Conservation (phyloP, 805 yeast species). For the Helenozyma baotianmanensis region DNA sequence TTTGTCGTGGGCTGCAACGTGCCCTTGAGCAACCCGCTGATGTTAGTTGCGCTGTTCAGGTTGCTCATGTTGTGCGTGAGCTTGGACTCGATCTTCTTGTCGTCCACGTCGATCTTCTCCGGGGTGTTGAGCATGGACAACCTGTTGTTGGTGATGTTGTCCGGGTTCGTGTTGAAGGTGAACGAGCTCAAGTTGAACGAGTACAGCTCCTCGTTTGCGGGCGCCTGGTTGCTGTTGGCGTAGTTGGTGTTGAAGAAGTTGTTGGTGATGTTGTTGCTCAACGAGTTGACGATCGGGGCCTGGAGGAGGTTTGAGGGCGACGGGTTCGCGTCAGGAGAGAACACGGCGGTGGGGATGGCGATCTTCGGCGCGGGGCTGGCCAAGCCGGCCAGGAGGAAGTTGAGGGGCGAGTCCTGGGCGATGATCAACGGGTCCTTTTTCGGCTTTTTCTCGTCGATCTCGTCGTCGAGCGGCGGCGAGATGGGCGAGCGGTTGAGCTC, state of each 20-base stretch:
- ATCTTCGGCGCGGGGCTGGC: neutral
- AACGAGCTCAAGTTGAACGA: slow-evolving; percentile 33
- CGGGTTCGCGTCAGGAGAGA: slow-evolving; percentile 1
- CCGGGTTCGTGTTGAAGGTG: slow-evolving; percentile 22
- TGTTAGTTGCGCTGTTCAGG: slow-evolving; percentile 3
- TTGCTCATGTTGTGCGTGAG: neutral
- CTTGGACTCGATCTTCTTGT: neutral
- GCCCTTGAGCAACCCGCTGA: slow-evolving; percentile 3
- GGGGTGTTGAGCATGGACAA: neutral
- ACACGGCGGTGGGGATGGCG: slow-evolving; percentile 1
- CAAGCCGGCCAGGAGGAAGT: neutral
- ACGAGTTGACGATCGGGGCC: slow-evolving; percentile 24
- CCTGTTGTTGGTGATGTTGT: neutral
- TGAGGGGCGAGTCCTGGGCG: neutral
- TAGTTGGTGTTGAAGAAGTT: slow-evolving; percentile 30
- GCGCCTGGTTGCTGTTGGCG: slow-evolving; percentile 7
- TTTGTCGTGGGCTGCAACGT: slow-evolving; percentile 9
- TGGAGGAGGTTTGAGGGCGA: slow-evolving; percentile 16
- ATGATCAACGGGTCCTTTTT: neutral
- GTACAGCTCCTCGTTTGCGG: slow-evolving; percentile 24
- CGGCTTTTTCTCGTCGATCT: neutral
- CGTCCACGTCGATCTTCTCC: neutral
- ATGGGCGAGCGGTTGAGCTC: neutral
- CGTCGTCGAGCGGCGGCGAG: neutral
- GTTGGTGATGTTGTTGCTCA: slow-evolving; percentile 33